phyloP scores from a whole-genome alignment of 2,329 filamentous ascomycete genomes.

The Tympanopsis confertula region DNA sequence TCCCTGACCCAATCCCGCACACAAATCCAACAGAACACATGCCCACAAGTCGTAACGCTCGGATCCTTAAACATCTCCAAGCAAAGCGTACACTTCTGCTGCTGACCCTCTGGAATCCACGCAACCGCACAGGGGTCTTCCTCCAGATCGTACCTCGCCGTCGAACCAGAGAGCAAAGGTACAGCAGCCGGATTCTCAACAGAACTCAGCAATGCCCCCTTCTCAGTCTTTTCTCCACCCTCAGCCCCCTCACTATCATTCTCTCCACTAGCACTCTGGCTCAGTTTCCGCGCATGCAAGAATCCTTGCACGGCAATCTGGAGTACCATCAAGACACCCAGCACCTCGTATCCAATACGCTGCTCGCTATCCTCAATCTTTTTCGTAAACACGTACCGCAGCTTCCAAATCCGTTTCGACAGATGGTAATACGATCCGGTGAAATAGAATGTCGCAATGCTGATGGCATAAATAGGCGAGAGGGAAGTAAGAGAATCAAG shows the following conservation, averaged over 20 bases:
- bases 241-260: background rate
- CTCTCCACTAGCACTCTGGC: background rate
- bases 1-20: background rate
- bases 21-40: conserved; percentile 1
- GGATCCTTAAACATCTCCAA: background rate
- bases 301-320: background rate
- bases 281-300: background rate
- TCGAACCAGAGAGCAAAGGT: background rate
- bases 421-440: background rate
- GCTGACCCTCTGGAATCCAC: background rate
- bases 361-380: background rate
- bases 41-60: conserved; percentile 1
- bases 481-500: background rate
- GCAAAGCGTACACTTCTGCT: background rate
- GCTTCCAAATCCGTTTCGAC: background rate
- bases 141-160: background rate
- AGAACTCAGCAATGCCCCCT: background rate
- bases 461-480: background rate
- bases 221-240: background rate
- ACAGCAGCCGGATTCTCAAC: background rate
- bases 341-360: background rate
- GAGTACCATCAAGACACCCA: background rate
- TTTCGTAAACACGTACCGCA: conserved; percentile 1
- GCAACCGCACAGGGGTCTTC: background rate
- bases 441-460: conserved; percentile 1